Percentiles rank a stretch among this genome's conserved stretches.
Conservation (phyloP, 495 filamentous ascomycete species). For the Hypoxylon crocopeplum region DNA sequence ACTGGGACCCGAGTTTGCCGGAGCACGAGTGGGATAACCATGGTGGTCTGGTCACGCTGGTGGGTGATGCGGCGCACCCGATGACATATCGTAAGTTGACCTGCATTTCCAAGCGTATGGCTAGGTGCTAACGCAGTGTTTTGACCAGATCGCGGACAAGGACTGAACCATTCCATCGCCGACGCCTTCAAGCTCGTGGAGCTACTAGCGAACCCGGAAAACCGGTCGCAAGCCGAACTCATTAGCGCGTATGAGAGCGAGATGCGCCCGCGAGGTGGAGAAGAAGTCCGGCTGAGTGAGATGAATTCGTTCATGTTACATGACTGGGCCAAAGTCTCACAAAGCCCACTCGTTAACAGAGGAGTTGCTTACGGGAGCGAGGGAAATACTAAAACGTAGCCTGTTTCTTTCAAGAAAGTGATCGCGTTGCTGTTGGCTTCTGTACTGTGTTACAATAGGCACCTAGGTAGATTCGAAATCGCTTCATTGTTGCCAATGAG, state of each 20-base stretch:
- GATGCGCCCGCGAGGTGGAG: slow-evolving; percentile 55
- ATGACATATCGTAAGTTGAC: slow-evolving; percentile 61
- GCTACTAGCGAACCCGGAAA: slow-evolving; percentile 37
- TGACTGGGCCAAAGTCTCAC: slow-evolving; percentile 49
- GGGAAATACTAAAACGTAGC: neutral
- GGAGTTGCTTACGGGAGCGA: slow-evolving; percentile 35
- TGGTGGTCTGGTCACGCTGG: slow-evolving; percentile 57
- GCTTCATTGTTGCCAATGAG: too few species aligned
- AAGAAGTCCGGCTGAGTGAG: slow-evolving; percentile 51
- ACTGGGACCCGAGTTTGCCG: slow-evolving; percentile 49
- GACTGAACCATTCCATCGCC: slow-evolving; percentile 55
- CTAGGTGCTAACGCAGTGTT: neutral
- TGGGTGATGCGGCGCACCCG: slow-evolving; percentile 65
- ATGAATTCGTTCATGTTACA: slow-evolving; percentile 54
- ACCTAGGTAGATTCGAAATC: neutral
- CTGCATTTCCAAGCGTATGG: neutral
- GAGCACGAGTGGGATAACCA: slow-evolving; percentile 54
- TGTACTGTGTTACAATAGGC: too few species aligned
- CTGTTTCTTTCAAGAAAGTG: neutral
- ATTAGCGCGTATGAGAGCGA: slow-evolving; percentile 55
- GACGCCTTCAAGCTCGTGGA: slow-evolving; percentile 53
- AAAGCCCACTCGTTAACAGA: slow-evolving; percentile 38
- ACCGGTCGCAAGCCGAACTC: slow-evolving; percentile 25
- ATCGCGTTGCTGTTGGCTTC: too few species aligned
- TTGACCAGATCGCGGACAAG: slow-evolving; percentile 58